These are phyloP conservation scores for Luffa aegyptiaca DNA, from an alignment of 306 rosid species.

Conservation along the genomic window DNA sequence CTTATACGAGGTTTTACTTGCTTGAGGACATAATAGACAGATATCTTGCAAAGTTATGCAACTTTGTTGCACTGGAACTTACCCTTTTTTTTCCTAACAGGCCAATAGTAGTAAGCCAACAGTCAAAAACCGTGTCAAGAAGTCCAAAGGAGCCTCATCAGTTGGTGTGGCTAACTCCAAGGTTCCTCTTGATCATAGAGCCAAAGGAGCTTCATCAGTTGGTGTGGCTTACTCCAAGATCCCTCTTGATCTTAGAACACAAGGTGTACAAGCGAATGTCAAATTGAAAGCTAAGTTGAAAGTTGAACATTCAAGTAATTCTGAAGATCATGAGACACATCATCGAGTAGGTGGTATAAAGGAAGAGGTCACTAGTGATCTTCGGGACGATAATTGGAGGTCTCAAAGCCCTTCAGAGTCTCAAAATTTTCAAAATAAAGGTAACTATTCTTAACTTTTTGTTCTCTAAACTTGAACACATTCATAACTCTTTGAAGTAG, in stretches of 20 bases:
- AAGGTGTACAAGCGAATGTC: constrained; percentile 17
- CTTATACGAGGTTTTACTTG: neutral
- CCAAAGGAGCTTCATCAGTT: constrained; percentile 27
- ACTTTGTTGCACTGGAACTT: neutral
- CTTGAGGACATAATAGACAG: neutral
- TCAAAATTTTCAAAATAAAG: constrained; percentile 34
- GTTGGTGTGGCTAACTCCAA: constrained; percentile 3
- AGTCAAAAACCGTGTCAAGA: constrained; percentile 23
- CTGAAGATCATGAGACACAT: constrained; percentile 20
- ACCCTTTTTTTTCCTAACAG: constrained; percentile 21
- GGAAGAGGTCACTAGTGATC: constrained; percentile 17
- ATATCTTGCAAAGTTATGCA: neutral
- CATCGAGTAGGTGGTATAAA: constrained; percentile 10
- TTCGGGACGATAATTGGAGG: constrained; percentile 32
- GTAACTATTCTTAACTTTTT: constrained; percentile 20
- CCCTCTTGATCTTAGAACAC: constrained; percentile 22
- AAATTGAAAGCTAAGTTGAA: constrained; percentile 21
- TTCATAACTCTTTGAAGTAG: neutral
- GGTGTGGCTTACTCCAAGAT: neutral
- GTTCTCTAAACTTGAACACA: neutral
- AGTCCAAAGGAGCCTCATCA: constrained; percentile 27
- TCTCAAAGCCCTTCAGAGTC: constrained; percentile 32
- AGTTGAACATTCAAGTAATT: constrained; percentile 17
- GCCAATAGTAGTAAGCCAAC: constrained; percentile 37
- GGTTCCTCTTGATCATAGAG: constrained; percentile 21